Base-by-base conservation (phyloP, 345 rosid genomes). In the Hirschfeldia incana region DNA sequence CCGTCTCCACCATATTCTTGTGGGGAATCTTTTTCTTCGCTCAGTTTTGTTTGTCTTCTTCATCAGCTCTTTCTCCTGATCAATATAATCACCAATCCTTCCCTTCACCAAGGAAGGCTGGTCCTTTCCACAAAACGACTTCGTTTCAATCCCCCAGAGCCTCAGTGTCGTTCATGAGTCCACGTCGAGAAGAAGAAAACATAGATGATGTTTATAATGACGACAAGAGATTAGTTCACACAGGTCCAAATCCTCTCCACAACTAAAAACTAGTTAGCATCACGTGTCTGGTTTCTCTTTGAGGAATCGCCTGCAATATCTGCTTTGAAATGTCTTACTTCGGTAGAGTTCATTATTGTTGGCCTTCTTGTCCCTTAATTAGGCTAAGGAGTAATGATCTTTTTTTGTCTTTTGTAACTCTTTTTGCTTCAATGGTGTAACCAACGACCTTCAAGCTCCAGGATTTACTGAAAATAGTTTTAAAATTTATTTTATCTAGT, bases 181-280 rank as follows among this genome's bases (percentile, higher is more conserved):
- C 72, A 69, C 83, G 67, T 69, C 64, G 34, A 67, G 51, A 59
- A 66, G 84, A 78, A 79, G 87, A 79, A 39, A 85, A 83, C 81
- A 88, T 81, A 66, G 72, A 77, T 16, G 84, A 30, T 5, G 32
- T 88, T 34, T 88, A 88, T 76, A 91, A 74, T 84, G 95, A 93
- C 12, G 90, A 91, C 66, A 89, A 90, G 90, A 91, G 98, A 79
- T 72, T 86, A 78, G 86, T 93, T 80, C 93, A 90, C 80, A 90
- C 98, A 36, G 98, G 98, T 79, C 98, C 98, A 15, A 93, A 93
- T 83, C 97, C 97, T 76, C 97, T 93, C 71, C 97, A 93, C 83
- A 93, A 93, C 90, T 93, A 71, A 74, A 79, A 30, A 15, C 64
- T 42, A 70, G 33, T 30, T 44, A 27, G 72, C 28, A 59, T 59